A percentile compares a stretch with the other conserved stretches of the same genome.
Evolutionary conservation across 2,329 filamentous ascomycete species (phyloP).

Genomic region (Fusarium solani-melongenae): DNA sequence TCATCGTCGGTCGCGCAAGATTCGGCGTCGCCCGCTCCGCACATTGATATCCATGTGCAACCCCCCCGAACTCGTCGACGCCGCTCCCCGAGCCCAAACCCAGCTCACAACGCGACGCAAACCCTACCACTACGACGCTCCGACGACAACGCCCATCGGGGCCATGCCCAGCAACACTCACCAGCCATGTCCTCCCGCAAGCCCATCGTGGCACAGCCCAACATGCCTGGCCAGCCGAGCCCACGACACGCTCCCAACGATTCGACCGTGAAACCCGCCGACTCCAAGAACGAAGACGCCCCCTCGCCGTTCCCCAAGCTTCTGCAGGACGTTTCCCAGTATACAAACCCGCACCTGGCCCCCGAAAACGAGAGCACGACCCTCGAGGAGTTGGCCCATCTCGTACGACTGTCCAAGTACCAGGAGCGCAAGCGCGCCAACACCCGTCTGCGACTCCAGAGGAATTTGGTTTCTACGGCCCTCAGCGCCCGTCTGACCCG

Average conservation of each 20-base stretch:
- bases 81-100: slow-evolving; percentile 66
- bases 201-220: slow-evolving; percentile 61
- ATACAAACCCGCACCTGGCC: slow-evolving; percentile 70
- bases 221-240: slow-evolving; percentile 44
- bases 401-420: slow-evolving; percentile 82
- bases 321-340: slow-evolving; percentile 73
- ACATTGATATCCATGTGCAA: slow-evolving; percentile 63
- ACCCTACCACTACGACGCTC: slow-evolving; percentile 55
- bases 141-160: slow-evolving; percentile 56
- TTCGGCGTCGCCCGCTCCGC: slow-evolving; percentile 67
- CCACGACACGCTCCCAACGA: slow-evolving; percentile 43
- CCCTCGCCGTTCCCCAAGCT: slow-evolving; percentile 59
- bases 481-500: slow-evolving; percentile 79
- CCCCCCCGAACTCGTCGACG: slow-evolving; percentile 61
- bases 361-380: slow-evolving; percentile 74
- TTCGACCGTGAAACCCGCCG: slow-evolving; percentile 43
- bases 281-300: slow-evolving; percentile 55
- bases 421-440: slow-evolving; percentile 83
- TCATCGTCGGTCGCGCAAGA: slow-evolving; percentile 47
- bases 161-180: slow-evolving; percentile 51
- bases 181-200: slow-evolving; percentile 56
- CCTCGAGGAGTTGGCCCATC: slow-evolving; percentile 80
- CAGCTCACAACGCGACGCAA: slow-evolving; percentile 57
- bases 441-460: slow-evolving; percentile 78
- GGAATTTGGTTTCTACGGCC: slow-evolving; percentile 79